Percentiles rank a stretch among this genome's conserved stretches.
Evolutionary conservation across 1,139 yeast species (phyloP).

Genomic region (Lodderomyces parapsilosis): DNA sequence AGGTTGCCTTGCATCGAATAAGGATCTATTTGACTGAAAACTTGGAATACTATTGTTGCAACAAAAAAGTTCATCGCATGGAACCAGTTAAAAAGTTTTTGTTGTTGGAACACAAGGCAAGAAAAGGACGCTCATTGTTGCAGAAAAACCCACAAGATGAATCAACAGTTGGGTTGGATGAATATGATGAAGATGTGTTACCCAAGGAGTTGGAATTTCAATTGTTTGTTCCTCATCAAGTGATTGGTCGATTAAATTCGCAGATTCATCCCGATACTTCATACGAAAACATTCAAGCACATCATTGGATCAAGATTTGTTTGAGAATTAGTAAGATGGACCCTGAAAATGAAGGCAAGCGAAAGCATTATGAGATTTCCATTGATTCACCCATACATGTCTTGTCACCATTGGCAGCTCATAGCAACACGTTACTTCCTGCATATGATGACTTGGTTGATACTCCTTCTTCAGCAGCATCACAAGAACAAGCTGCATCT

Average conservation of each 20-base stretch:
- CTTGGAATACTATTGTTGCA: slow-evolving; percentile 81
- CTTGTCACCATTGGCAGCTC: slow-evolving; percentile 64
- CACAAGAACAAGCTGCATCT: slow-evolving; percentile 13
- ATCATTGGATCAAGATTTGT: slow-evolving; percentile 92
- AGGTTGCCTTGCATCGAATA: slow-evolving; percentile 82
- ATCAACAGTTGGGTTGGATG: slow-evolving; percentile 20
- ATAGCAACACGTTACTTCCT: slow-evolving; percentile 68
- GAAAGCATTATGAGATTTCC: slow-evolving; percentile 88
- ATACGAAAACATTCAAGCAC: slow-evolving; percentile 71
- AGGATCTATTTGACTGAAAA: slow-evolving; percentile 85
- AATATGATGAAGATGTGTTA: slow-evolving; percentile 38
- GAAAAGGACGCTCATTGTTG: slow-evolving; percentile 45
- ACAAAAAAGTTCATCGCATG: slow-evolving; percentile 83
- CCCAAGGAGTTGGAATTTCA: slow-evolving; percentile 78
- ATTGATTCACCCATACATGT: slow-evolving; percentile 90
- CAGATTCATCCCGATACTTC: slow-evolving; percentile 80
- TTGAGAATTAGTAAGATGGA: slow-evolving; percentile 69
- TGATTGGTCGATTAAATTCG: slow-evolving; percentile 45
- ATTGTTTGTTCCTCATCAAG: slow-evolving; percentile 68
- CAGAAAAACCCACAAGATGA: slow-evolving; percentile 11
- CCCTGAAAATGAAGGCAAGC: slow-evolving; percentile 52
- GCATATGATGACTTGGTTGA: slow-evolving; percentile 41
- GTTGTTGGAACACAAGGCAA: slow-evolving; percentile 76
- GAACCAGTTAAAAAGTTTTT: slow-evolving; percentile 85
- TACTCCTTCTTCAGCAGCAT: too few relatives aligned